phyloP scores from a whole-genome alignment of 169 alveolate species.

The Theileria orientalis region DNA sequence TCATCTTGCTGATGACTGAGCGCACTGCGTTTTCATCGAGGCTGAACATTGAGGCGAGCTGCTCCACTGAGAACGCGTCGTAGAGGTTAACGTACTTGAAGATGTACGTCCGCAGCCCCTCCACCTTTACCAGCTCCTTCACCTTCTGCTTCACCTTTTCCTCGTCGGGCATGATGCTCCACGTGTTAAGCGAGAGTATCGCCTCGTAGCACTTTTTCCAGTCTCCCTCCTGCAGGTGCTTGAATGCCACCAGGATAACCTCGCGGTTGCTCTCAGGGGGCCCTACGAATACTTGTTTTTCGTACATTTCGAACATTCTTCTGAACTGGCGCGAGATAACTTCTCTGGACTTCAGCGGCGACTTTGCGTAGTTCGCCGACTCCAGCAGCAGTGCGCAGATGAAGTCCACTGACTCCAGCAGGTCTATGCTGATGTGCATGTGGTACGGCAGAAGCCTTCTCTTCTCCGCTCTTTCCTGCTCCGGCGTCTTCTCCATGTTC shows the following conservation, averaged over 20 bases:
- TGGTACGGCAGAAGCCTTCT: conserved; percentile 94
- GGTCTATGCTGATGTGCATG: conserved; percentile 95
- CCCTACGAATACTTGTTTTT: conserved; percentile 88
- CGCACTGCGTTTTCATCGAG: conserved; percentile 78
- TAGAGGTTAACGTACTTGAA: conserved; percentile 81
- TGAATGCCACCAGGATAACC: conserved; percentile 88
- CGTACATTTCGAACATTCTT: conserved; percentile 90
- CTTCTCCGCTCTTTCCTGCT: conserved; percentile 93
- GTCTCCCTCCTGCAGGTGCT: conserved; percentile 88
- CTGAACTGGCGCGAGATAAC: conserved; percentile 86
- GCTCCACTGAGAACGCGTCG: conserved; percentile 84
- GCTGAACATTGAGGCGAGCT: conserved; percentile 82
- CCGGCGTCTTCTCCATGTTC: conserved; percentile 89
- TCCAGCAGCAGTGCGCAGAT: conserved; percentile 90
- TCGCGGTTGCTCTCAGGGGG: conserved; percentile 96
- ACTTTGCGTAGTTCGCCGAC: conserved; percentile 86
- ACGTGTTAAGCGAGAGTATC: conserved; percentile 75
- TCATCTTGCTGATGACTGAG: conserved; percentile 88
- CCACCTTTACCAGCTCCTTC: conserved; percentile 86
- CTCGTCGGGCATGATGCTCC: conserved; percentile 82
- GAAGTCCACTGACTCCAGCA: conserved; percentile 90
- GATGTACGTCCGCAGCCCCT: conserved; percentile 90
- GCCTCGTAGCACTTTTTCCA: conserved; percentile 91
- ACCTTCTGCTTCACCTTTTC: conserved; percentile 84
- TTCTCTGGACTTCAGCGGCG: conserved; percentile 68